Conservation (phyloP, 2,329 filamentous ascomycete species). For the Colletotrichum echinochloae region DNA sequence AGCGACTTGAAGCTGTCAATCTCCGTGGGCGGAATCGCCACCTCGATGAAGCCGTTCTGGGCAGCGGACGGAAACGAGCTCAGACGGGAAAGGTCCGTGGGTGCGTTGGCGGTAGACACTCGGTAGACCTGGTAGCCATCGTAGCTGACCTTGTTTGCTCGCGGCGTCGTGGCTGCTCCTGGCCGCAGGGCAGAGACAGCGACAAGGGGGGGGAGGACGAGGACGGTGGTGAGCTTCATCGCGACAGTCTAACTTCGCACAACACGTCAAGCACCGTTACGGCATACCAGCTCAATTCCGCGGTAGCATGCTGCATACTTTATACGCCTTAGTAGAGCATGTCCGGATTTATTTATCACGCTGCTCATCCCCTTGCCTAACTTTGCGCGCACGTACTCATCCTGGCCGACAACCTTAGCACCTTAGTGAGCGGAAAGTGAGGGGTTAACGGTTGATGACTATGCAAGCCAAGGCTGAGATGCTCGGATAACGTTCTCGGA, state of each 20-base stretch:
- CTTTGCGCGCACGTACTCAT: neutral
- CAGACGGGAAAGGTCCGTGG: constrained; percentile 41
- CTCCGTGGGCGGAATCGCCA: constrained; percentile 49
- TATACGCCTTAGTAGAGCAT: neutral
- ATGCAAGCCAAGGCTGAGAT: constrained; percentile 35
- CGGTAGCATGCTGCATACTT: neutral
- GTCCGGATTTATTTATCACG: neutral
- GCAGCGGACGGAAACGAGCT: constrained; percentile 44
- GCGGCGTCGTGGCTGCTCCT: neutral
- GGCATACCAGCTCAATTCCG: neutral
- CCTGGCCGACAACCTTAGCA: neutral
- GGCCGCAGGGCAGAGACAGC: constrained; percentile 15
- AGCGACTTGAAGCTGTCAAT: constrained; percentile 46
- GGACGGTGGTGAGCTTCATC: constrained; percentile 33
- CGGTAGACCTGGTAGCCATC: constrained; percentile 51
- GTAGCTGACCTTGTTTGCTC: constrained; percentile 44
- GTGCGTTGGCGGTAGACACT: constrained; percentile 40
- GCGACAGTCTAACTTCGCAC: neutral
- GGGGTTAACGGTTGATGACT: constrained; percentile 24
- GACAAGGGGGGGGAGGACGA: constrained; percentile 21
- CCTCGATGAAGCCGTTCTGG: constrained; percentile 47
- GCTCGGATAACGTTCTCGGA: constrained; percentile 23
- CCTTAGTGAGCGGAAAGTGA: constrained; percentile 18
- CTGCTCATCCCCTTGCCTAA: neutral
- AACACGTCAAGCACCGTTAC: too few relatives aligned